Percentiles rank a stretch among this genome's conserved stretches.
Evolutionary conservation across 768 basidiomycete species (phyloP).

Genomic region (Lyophyllum atratum): DNA sequence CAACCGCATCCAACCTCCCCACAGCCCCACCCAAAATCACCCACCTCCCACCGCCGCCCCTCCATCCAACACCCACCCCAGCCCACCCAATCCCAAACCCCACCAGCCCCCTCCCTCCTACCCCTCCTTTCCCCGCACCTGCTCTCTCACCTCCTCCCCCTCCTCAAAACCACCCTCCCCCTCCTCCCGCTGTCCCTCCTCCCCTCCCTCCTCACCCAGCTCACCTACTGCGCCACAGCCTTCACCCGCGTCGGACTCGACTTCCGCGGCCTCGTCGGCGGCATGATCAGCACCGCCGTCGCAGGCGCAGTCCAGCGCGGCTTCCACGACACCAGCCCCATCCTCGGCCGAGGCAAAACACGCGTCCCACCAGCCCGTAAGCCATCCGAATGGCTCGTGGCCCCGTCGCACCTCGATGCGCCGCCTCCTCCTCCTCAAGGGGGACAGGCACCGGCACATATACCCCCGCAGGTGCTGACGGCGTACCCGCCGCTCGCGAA

Average conservation of each 20-base stretch:
- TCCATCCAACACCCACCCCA: constrained; percentile 1
- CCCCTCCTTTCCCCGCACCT: constrained; percentile 64
- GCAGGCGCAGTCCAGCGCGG: constrained; percentile 54
- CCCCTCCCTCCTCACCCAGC: constrained; percentile 85
- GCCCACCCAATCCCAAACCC: background rate
- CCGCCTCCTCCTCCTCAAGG: constrained; percentile 20
- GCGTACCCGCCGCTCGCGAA: constrained; percentile 77
- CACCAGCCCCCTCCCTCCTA: constrained; percentile 46
- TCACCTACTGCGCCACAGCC: constrained; percentile 90
- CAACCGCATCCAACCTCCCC: constrained; percentile 23
- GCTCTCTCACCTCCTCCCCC: constrained; percentile 68
- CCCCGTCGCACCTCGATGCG: constrained; percentile 30
- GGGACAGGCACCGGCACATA: constrained; percentile 46
- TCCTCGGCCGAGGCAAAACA: constrained; percentile 7
- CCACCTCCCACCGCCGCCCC: constrained; percentile 4
- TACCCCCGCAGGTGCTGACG: constrained; percentile 71
- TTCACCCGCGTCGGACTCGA: constrained; percentile 93
- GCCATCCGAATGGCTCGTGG: constrained; percentile 57
- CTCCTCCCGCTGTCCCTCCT: constrained; percentile 64
- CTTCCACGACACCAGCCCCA: constrained; percentile 27
- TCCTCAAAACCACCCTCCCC: constrained; percentile 63
- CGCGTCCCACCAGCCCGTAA: constrained; percentile 1
- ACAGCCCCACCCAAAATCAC: constrained; percentile 12
- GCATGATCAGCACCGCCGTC: constrained; percentile 70
- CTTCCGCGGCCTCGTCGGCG: constrained; percentile 70